phyloP scores from a whole-genome alignment of 108 stramenopile species.

The Chaetoceros tenuissimus region DNA sequence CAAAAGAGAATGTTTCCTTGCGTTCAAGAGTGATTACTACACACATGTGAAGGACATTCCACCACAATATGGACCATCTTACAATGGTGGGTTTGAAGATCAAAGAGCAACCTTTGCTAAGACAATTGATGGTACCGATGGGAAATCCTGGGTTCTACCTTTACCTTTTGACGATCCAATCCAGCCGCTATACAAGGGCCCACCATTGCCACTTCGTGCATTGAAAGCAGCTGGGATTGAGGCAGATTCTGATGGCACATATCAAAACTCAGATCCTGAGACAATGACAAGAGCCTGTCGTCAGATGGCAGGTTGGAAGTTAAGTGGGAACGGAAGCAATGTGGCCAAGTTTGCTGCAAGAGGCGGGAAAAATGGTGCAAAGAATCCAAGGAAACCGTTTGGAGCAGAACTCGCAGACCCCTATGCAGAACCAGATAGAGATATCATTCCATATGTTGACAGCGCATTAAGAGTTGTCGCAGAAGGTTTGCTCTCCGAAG shows the following conservation, averaged over 20 bases:
- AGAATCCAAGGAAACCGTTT: slow-evolving; percentile 73
- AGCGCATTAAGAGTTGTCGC: slow-evolving; percentile 50
- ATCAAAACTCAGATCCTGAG: slow-evolving; percentile 38
- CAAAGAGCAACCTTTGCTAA: slow-evolving; percentile 37
- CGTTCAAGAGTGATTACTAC: slow-evolving; percentile 77
- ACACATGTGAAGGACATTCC: slow-evolving; percentile 75
- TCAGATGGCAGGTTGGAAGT: slow-evolving; percentile 74
- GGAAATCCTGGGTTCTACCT: slow-evolving; percentile 51
- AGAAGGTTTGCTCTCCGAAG: slow-evolving; percentile 32
- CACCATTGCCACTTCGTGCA: slow-evolving; percentile 62
- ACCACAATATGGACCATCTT: slow-evolving; percentile 54
- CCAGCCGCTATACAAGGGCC: slow-evolving; percentile 68
- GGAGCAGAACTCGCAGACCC: slow-evolving; percentile 78
- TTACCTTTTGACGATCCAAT: slow-evolving; percentile 60
- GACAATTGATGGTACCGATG: slow-evolving; percentile 46
- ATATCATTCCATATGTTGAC: slow-evolving; percentile 41
- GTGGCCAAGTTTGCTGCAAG: slow-evolving; percentile 63
- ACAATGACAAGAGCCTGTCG: slow-evolving; percentile 54
- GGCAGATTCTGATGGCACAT: slow-evolving; percentile 52
- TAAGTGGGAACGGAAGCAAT: slow-evolving; percentile 50
- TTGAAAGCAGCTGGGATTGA: slow-evolving; percentile 45
- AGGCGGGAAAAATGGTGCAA: slow-evolving; percentile 60
- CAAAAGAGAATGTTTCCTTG: slow-evolving; percentile 70
- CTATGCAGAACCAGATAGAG: slow-evolving; percentile 52
- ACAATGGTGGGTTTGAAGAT: slow-evolving; percentile 67